Evolutionary conservation across 2,329 filamentous ascomycete species (phyloP).

Genomic region (Aspergillus ruber): DNA sequence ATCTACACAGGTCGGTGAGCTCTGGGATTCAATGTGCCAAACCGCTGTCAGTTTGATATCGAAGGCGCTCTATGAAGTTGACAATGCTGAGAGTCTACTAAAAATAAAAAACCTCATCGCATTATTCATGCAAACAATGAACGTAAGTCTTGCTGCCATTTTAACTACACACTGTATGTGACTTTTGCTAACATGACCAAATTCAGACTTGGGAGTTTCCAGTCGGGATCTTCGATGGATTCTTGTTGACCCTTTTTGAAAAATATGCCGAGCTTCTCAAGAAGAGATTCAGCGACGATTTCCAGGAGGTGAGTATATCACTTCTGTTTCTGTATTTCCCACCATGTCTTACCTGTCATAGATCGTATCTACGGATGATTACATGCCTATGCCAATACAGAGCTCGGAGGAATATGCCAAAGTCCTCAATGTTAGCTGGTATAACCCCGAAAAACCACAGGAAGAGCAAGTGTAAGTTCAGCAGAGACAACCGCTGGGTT

Average conservation of each 20-base stretch:
- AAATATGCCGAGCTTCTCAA: conserved; percentile 92
- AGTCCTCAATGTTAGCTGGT: conserved; percentile 94
- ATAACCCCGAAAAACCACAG: conserved; percentile 70
- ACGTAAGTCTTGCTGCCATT: conserved; percentile 48
- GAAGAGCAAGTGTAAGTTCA: conserved; percentile 65
- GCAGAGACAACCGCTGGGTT: too few species aligned
- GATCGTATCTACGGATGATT: conserved; percentile 86
- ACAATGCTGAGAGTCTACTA: conserved; percentile 81
- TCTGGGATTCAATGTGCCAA: conserved; percentile 98
- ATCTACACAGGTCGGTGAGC: conserved; percentile 69
- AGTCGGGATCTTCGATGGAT: conserved; percentile 70
- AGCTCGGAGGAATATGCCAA: conserved; percentile 88
- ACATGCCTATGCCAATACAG: conserved; percentile 98
- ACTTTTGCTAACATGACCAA: conserved; percentile 5
- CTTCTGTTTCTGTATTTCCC: background rate
- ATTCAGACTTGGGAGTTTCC: conserved; percentile 79
- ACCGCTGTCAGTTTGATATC: conserved; percentile 75
- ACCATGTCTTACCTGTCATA: conserved; percentile 17
- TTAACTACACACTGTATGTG: background rate
- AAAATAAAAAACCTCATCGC: conserved; percentile 92
- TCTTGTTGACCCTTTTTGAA: conserved; percentile 82
- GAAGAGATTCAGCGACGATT: conserved; percentile 86
- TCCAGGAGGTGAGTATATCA: conserved; percentile 64
- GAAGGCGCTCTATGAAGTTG: conserved; percentile 69
- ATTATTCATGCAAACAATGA: conserved; percentile 97